Evolutionary conservation across 345 rosid genomes (phyloP).

Genomic region (Brassica juncea): DNA sequence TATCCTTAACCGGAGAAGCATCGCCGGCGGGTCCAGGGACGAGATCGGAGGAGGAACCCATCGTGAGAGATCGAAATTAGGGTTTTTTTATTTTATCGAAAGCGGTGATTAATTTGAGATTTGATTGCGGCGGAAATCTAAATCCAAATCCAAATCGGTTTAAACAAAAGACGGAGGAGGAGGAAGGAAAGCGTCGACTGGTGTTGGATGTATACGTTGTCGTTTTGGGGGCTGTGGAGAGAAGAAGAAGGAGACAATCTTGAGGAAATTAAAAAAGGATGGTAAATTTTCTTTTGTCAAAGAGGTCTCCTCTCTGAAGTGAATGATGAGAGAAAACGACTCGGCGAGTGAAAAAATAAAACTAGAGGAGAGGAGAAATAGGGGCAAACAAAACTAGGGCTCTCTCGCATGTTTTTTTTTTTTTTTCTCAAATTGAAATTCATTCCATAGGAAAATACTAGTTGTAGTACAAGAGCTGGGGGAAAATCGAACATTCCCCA

Average conservation of each 20-base stretch:
- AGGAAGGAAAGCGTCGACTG: conserved; percentile 31
- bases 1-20: conserved; percentile 33
- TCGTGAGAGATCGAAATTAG: conserved; percentile 48
- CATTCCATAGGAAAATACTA: too few relatives aligned
- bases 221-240: conserved; percentile 6
- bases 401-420: neutral
- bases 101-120: neutral
- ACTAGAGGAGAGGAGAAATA: conserved; percentile 15
- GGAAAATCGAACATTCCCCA: too few relatives aligned
- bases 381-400: conserved; percentile 22
- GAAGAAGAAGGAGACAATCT: conserved; percentile 12
- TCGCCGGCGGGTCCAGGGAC: conserved; percentile 45
- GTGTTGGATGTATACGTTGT: conserved; percentile 27
- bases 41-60: conserved; percentile 52
- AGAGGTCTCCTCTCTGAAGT: conserved; percentile 13
- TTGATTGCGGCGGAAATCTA: neutral
- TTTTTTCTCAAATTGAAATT: too few relatives aligned
- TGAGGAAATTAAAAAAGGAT: neutral
- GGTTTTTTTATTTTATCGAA: conserved; percentile 14
- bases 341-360: conserved; percentile 13
- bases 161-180: neutral
- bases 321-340: conserved; percentile 7
- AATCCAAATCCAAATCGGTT: conserved; percentile 32
- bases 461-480: too few relatives aligned
- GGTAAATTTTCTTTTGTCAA: conserved; percentile 18